Base-by-base conservation (phyloP, 208 protist genomes). In the Crithidia thermophila region DNA sequence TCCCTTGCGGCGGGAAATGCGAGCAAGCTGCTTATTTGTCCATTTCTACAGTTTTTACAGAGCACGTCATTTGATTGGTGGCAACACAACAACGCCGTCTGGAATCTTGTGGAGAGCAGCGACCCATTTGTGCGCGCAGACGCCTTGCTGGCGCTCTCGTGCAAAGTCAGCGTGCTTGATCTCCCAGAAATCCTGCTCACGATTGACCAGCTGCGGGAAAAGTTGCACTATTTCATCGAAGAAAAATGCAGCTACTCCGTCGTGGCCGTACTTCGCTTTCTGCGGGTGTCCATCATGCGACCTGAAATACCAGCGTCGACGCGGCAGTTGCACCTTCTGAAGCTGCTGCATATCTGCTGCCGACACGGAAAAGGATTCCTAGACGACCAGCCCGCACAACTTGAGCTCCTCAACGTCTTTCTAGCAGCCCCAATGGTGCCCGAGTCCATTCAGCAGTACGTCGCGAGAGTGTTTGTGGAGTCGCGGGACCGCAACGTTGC, bases 81-180 rank as follows among this genome's bases (percentile, higher is more conserved):
- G 25, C 28, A 13, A 8, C 14, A 18, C 31, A 43, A 27, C 10
- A 25, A 1, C 20, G 37, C 18, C 4, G 18, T 75, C 3, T 64
- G 61, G 69, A 25, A 43, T 27, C 55, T 67, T 5, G 59, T 61
- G 0, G 45, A 34, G 5, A 59, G 30, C 37, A 18, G 20, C 1
- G 69, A 75, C 31, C 69, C 69, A 8, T 75, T 75, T 69, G 69
- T 75, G 27, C 69, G 69, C 20, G 69, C 69, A 33, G 55, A 75
- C 50, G 69, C 61, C 30, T 50, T 69, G 28, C 1, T 36, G 3
- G 69, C 69, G 18, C 55, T 75, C 21, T n/a, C 53, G 0, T 50
- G 23, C 33, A 64, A 51, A 13, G n/a, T 34, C 16, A 34, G 10
- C 23, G 13, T 27, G 18, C 34, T 69, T 2, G 61, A 60, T 8